A percentile compares a stretch with the other conserved stretches of the same genome.
Evolutionary conservation across 257 asterid genomes (phyloP).

Genomic region (Primulina eburnea): DNA sequence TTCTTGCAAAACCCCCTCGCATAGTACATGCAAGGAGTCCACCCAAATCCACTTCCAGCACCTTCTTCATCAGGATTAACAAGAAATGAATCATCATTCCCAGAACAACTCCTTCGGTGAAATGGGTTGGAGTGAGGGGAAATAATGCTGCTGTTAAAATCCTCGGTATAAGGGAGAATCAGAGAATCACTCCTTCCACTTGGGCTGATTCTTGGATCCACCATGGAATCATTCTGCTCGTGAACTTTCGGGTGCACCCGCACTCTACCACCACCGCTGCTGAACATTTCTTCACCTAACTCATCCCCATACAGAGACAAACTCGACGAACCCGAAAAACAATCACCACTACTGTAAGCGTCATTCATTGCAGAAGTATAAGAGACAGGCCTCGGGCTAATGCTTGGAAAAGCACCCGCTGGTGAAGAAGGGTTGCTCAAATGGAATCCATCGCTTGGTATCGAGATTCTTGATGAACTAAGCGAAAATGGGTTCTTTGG

Average conservation of each 20-base stretch:
- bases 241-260: constrained; percentile 31
- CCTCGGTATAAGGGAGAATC: constrained; percentile 56
- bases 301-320: background rate
- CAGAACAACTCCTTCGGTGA: constrained; percentile 83
- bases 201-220: constrained; percentile 69
- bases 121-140: constrained; percentile 40
- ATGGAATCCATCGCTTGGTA: constrained; percentile 39
- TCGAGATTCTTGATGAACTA: constrained; percentile 29
- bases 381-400: constrained; percentile 37
- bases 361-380: constrained; percentile 37
- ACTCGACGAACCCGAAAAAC: background rate
- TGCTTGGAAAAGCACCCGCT: constrained; percentile 28
- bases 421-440: constrained; percentile 41
- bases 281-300: background rate
- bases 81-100: constrained; percentile 65
- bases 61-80: constrained; percentile 48
- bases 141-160: constrained; percentile 27
- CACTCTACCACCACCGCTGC: constrained; percentile 19
- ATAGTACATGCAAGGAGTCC: constrained; percentile 82
- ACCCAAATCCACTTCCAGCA: constrained; percentile 45
- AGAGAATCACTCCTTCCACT: constrained; percentile 80
- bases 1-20: constrained; percentile 80
- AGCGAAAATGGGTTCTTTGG: constrained; percentile 38
- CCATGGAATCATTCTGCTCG: constrained; percentile 54
- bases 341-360: background rate